These are phyloP conservation scores for Aspergillus amoenus DNA, from an alignment of 2,329 filamentous ascomycete species.

Conservation along the genomic window DNA sequence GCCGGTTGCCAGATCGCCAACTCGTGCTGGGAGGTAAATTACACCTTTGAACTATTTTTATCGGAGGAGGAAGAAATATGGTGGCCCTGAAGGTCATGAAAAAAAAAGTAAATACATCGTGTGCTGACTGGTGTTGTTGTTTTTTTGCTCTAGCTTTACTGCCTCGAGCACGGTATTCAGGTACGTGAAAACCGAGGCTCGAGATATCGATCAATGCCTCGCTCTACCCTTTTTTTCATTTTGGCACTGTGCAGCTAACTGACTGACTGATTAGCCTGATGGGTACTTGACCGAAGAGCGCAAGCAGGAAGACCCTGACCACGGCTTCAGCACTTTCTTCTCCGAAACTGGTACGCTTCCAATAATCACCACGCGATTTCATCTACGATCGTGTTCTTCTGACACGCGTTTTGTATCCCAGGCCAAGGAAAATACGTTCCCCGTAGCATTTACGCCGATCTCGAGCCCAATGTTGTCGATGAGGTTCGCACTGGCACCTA, in stretches of 20 bases:
- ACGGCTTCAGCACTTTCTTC: slow-evolving; percentile 99
- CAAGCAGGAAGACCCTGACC: slow-evolving; percentile 87
- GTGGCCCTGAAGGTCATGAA: background rate
- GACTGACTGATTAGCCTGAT: slow-evolving; percentile 69
- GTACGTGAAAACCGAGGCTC: slow-evolving; percentile 54
- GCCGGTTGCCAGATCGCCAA: slow-evolving; percentile 99
- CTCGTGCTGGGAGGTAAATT: slow-evolving; percentile 99
- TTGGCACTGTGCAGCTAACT: slow-evolving; percentile 14
- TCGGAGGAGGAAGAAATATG: background rate
- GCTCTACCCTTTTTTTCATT: background rate
- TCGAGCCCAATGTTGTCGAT: slow-evolving; percentile 99
- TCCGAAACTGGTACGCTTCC: slow-evolving; percentile 85
- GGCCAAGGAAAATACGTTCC: slow-evolving; percentile 99
- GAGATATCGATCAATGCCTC: background rate
- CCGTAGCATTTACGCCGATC: slow-evolving; percentile 98
- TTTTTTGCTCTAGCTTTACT: slow-evolving; percentile 75
- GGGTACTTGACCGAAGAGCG: slow-evolving; percentile 98
- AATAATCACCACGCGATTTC: background rate
- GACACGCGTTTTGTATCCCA: slow-evolving; percentile 39
- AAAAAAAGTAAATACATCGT: slow-evolving; percentile 2
- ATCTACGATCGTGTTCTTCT: slow-evolving; percentile 14
- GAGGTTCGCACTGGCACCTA: slow-evolving; percentile 98
- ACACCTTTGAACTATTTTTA: slow-evolving; percentile 1
- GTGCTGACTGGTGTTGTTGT: slow-evolving; percentile 34
- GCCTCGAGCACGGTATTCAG: slow-evolving; percentile 99